These are phyloP conservation scores for Stentor roeselii DNA, from an alignment of 73 alveolate genomes.

Conservation along the genomic window DNA sequence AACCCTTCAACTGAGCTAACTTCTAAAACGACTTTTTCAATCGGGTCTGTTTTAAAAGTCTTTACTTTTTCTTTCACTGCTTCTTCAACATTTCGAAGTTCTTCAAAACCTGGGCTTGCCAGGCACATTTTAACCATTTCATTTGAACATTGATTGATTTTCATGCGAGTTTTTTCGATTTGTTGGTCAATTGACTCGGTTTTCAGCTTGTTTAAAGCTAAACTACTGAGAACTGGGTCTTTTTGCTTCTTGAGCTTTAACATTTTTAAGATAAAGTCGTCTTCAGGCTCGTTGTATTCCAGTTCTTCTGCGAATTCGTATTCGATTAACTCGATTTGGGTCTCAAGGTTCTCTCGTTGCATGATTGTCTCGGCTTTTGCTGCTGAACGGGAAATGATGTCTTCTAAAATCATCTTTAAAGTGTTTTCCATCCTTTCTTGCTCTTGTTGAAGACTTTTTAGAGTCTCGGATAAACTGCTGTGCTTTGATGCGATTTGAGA, in stretches of 20 bases:
- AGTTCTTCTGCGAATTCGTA: slow-evolving; percentile 5
- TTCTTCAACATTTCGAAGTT: neutral
- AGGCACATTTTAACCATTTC: neutral
- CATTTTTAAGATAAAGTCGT: neutral
- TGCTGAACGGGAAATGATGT: neutral
- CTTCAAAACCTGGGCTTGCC: slow-evolving; percentile 1
- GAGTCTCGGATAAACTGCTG: neutral
- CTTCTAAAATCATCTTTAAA: neutral
- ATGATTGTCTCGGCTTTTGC: neutral
- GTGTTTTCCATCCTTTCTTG: neutral
- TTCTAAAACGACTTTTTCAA: neutral
- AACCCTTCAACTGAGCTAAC: neutral
- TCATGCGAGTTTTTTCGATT: neutral
- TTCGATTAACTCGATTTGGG: neutral
- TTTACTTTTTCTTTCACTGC: neutral
- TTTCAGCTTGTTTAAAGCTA: neutral
- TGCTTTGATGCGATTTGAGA: neutral
- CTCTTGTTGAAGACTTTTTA: neutral
- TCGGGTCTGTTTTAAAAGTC: neutral
- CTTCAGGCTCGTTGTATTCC: slow-evolving; percentile 7
- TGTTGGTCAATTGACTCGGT: neutral
- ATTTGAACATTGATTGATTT: neutral
- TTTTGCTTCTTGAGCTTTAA: neutral
- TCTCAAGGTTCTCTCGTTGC: slow-evolving; percentile 3
- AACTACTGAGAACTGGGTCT: neutral